phyloP scores from a whole-genome alignment of 1,139 yeast species.

The Debaryomyces singareniensis region DNA sequence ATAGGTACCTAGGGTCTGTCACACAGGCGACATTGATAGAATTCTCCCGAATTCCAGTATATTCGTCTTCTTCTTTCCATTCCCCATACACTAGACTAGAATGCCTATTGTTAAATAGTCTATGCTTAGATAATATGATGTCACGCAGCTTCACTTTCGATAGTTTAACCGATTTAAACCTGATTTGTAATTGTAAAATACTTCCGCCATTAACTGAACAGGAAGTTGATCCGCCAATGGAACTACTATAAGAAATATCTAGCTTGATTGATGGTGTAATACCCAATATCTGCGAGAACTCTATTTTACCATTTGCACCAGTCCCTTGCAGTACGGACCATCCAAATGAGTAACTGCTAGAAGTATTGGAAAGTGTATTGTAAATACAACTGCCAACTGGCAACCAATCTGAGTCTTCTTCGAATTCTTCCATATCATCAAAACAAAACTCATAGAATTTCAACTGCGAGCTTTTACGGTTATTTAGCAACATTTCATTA shows the following conservation, averaged over 20 bases:
- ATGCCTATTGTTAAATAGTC: constrained; percentile 1
- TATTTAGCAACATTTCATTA: neutral
- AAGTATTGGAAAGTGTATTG: constrained; percentile 6
- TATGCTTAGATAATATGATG: constrained; percentile 9
- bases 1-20: constrained; percentile 14
- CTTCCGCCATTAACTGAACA: constrained; percentile 17
- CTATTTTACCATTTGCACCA: constrained; percentile 11
- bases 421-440: constrained; percentile 8
- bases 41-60: constrained; percentile 8
- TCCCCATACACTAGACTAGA: constrained; percentile 10
- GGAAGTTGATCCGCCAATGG: constrained; percentile 14
- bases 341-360: constrained; percentile 15
- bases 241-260: constrained; percentile 8
- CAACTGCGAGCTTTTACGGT: neutral
- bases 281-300: constrained; percentile 11
- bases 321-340: constrained; percentile 15
- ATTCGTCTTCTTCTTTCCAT: constrained; percentile 13
- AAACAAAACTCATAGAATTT: constrained; percentile 11
- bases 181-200: constrained; percentile 17
- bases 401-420: constrained; percentile 6
- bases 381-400: constrained; percentile 9
- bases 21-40: constrained; percentile 21
- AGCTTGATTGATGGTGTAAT: constrained; percentile 10
- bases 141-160: constrained; percentile 12
- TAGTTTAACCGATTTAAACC: constrained; percentile 10